Conservation (phyloP, 176 grass and related monocot species). For the Chloris gayana region DNA sequence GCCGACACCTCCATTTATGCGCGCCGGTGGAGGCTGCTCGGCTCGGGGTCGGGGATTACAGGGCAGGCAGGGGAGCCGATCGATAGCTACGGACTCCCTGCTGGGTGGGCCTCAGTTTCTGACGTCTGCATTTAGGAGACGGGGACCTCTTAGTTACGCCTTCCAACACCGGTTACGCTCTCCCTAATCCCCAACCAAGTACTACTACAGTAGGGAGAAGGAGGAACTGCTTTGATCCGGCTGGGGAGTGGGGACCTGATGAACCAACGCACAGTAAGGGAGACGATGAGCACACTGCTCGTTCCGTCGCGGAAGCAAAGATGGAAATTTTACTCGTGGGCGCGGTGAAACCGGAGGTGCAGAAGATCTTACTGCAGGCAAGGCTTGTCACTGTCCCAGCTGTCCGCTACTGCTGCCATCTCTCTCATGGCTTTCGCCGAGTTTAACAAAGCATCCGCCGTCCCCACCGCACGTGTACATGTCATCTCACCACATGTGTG, state of each 20-base stretch:
- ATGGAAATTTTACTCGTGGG: background rate
- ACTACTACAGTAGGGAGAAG: too few relatives aligned
- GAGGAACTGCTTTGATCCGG: too few relatives aligned
- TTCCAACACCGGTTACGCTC: background rate
- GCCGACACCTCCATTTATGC: constrained; percentile 48
- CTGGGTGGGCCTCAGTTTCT: background rate
- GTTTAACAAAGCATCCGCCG: constrained; percentile 59
- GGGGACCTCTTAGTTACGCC: background rate
- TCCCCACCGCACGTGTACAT: constrained; percentile 77
- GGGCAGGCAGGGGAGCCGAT: background rate
- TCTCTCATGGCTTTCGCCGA: constrained; percentile 53
- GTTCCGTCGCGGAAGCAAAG: background rate
- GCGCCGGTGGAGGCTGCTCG: constrained; percentile 23
- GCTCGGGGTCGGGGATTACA: constrained; percentile 26
- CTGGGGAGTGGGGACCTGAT: too few relatives aligned
- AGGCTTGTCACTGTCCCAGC: constrained; percentile 59
- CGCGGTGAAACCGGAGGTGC: constrained; percentile 4
- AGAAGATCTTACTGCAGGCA: constrained; percentile 49
- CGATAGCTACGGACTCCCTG: background rate
- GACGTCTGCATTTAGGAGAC: background rate
- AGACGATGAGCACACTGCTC: background rate
- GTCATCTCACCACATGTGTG: constrained; percentile 80
- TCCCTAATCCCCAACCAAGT: background rate
- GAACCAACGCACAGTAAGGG: too few relatives aligned
- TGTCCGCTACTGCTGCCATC: constrained; percentile 29